These are phyloP conservation scores for Globisporangium paddicum DNA, from an alignment of 352 stramenopile species.

Conservation along the genomic window DNA sequence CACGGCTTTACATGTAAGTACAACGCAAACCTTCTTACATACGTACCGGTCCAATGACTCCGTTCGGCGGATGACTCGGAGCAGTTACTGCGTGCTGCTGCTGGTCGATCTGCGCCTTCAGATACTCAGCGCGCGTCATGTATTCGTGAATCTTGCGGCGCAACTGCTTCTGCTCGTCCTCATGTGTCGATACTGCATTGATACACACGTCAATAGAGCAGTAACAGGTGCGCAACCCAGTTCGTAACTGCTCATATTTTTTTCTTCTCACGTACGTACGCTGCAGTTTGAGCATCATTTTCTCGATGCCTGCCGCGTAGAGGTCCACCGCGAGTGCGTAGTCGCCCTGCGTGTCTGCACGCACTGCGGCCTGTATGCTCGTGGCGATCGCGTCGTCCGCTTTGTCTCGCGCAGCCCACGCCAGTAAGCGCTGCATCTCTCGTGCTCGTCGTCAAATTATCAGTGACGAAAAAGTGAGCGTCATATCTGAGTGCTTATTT, in stretches of 20 bases:
- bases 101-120: conserved; percentile 32
- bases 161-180: conserved; percentile 27
- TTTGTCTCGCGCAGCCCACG: conserved; percentile 2
- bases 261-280: conserved; percentile 33
- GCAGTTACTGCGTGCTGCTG: background rate
- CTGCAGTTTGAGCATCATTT: conserved; percentile 57
- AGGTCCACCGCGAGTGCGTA: conserved; percentile 57
- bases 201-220: background rate
- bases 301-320: conserved; percentile 71
- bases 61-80: background rate
- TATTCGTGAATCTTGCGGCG: conserved; percentile 68
- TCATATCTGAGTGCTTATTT: background rate
- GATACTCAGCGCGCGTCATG: conserved; percentile 67
- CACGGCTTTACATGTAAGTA: background rate
- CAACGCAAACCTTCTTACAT: background rate
- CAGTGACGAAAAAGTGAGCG: conserved; percentile 6
- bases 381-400: conserved; percentile 40
- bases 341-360: conserved; percentile 39
- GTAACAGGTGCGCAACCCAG: background rate
- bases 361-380: conserved; percentile 46
- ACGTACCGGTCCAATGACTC: background rate
- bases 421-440: conserved; percentile 15
- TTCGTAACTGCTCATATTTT: background rate
- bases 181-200: conserved; percentile 27
- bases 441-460: background rate